Percentiles rank a stretch among this genome's conserved stretches.
Evolutionary conservation across 164 flowering plant genomes (phyloP).

Genomic region (Magnolia sinica): DNA sequence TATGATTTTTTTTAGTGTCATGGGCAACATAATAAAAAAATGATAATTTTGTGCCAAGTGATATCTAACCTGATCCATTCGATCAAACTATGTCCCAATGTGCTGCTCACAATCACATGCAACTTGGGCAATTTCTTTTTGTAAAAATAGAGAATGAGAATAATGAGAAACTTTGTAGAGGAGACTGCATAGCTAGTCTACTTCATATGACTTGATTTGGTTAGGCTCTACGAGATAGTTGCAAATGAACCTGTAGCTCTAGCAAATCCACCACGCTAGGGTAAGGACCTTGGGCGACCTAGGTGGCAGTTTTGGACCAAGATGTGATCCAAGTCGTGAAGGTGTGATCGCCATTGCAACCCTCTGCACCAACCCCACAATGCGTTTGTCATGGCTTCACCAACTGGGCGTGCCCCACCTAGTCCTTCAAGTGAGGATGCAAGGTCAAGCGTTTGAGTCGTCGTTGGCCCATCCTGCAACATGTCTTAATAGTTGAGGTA

Average conservation of each 20-base stretch:
- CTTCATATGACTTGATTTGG: too few relatives aligned
- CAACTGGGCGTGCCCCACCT: constrained; percentile 35
- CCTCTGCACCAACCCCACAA: constrained; percentile 81
- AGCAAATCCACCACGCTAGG: constrained; percentile 68
- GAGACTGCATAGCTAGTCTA: too few relatives aligned
- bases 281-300: constrained; percentile 81
- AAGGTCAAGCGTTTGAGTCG: constrained; percentile 65
- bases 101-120: constrained; percentile 95
- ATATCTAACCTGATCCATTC: constrained; percentile 93
- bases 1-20: too few relatives aligned
- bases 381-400: constrained; percentile 31
- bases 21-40: too few relatives aligned
- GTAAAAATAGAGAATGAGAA: constrained; percentile 19
- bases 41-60: not conserved
- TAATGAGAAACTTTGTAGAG: too few relatives aligned
- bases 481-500: not conserved
- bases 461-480: constrained; percentile 47
- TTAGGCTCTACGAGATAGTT: constrained; percentile 42
- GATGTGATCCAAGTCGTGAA: constrained; percentile 32
- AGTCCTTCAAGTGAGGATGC: constrained; percentile 76
- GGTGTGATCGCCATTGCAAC: constrained; percentile 91
- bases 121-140: constrained; percentile 94
- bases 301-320: constrained; percentile 44
- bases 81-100: constrained; percentile 97
- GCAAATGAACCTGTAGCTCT: constrained; percentile 64